Evolutionary conservation across 305 asterid genomes (phyloP), one percentile per base, ranked within the genome.

Genomic region (Fraxinus xanthoxyloides): DNA sequence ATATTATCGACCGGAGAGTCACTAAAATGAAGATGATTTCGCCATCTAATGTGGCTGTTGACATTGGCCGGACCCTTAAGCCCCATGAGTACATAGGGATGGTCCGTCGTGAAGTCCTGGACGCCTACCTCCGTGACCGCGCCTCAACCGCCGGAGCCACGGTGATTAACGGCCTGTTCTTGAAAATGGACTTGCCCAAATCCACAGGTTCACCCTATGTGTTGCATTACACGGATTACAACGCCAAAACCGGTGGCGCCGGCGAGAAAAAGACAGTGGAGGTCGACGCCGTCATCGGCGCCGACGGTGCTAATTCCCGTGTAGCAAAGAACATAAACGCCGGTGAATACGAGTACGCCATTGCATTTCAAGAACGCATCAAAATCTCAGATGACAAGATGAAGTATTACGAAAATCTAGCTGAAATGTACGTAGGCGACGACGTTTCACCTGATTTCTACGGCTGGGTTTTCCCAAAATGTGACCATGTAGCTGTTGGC

Each of bases 1-100:
- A 95, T 76, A 94, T 95, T 77, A 94, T 94, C 12, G 99, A 95
- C 90, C 93, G 98, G 4, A 78, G 89, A 3, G 98, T 95, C 7
- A 95, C 99, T 4, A 94, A 90, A 67, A 95, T 95, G 99, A 95
- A 94, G 85, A 94, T 95, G 99, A 94, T 95, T 35, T 95, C 99
- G 0, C 99, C 99, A 2, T 95, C 97, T 2, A 95, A 95, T 61
- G 97, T 95, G 2, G 94, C 98, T 13, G 99, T 95, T 1, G 97
- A 95, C 84, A 91, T 95, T 38, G 98, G 99, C 5, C 90, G 85
- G 4, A 95, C 99, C 0, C 88, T 95, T 15, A 92, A 95, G 88
- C 93, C 97, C 23, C 97, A 94, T 85, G 99, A 95, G 87, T 95
- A 92, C 75, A 93, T 95, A 77, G 98, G 97, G 0, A 94, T 95